Conservation (phyloP, 176 grass and related monocot species). For the Oryza glumipatula region DNA sequence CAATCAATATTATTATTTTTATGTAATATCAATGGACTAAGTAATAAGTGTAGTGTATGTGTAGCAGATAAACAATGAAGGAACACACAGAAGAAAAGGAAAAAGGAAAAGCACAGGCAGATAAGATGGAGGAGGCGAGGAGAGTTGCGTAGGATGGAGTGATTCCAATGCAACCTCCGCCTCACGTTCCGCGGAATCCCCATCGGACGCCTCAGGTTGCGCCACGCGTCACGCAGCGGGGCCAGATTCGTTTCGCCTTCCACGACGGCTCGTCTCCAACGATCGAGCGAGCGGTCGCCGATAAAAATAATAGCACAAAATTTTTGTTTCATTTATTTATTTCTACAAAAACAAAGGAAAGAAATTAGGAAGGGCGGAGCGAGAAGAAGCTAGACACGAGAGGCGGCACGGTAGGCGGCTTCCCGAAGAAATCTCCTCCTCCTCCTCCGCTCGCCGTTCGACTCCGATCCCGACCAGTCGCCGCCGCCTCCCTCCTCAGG, state of each 20-base stretch:
- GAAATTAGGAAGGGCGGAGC: background rate
- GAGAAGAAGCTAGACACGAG: background rate
- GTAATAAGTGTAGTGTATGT: too few relatives aligned
- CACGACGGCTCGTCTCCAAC: background rate
- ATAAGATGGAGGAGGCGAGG: too few relatives aligned
- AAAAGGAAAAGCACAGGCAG: too few relatives aligned
- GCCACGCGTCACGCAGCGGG: constrained; percentile 41
- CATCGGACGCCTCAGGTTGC: constrained; percentile 6
- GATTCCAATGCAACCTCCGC: constrained; percentile 20
- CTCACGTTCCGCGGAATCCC: constrained; percentile 27
- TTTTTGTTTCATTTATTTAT: too few relatives aligned
- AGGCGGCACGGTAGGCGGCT: constrained; percentile 35
- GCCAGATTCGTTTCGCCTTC: constrained; percentile 36
- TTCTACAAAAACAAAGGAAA: background rate
- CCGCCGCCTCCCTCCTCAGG: background rate
- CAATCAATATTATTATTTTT: too few relatives aligned
- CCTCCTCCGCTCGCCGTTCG: constrained; percentile 26
- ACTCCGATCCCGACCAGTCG: constrained; percentile 17
- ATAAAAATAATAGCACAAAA: constrained; percentile 1
- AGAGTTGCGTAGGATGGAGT: too few relatives aligned
- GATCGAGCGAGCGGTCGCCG: background rate
- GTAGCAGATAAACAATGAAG: too few relatives aligned
- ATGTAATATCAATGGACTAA: too few relatives aligned
- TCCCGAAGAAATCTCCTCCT: constrained; percentile 43
- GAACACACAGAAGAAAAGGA: too few relatives aligned